Evolutionary conservation across 768 basidiomycete species (phyloP).

Genomic region (Trametes cingulata): DNA sequence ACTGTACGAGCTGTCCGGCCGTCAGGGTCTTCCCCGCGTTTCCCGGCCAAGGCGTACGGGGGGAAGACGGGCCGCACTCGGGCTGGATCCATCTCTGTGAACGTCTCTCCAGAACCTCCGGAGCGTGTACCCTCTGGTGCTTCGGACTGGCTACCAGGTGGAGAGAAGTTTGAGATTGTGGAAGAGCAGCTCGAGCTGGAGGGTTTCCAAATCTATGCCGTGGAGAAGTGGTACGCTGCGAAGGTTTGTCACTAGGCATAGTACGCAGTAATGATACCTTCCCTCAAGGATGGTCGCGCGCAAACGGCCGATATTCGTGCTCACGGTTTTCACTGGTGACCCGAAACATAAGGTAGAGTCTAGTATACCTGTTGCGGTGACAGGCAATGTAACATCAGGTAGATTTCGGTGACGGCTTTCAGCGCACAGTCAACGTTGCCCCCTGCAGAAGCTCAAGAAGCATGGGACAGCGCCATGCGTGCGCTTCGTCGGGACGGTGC

Average conservation of each 20-base stretch:
- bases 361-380: neutral
- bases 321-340: constrained; percentile 80
- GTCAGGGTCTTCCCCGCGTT: constrained; percentile 8
- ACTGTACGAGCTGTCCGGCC: constrained; percentile 24
- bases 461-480: constrained; percentile 64
- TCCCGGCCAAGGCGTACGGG: constrained; percentile 19
- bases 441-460: constrained; percentile 45
- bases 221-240: constrained; percentile 71
- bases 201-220: constrained; percentile 83
- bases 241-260: neutral
- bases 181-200: constrained; percentile 50
- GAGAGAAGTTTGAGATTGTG: constrained; percentile 50
- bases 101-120: constrained; percentile 18
- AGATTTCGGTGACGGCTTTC: constrained; percentile 65
- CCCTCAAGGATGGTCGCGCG: constrained; percentile 64
- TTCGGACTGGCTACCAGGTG: constrained; percentile 43
- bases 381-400: neutral
- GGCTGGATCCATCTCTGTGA: constrained; percentile 27
- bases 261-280: neutral
- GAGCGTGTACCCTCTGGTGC: constrained; percentile 16
- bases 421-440: constrained; percentile 45
- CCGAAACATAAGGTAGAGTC: constrained; percentile 56
- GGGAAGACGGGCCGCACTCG: constrained; percentile 24
- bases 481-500: constrained; percentile 69
- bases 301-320: constrained; percentile 55